Evolutionary conservation across 352 stramenopile genomes (phyloP).

Genomic region (Phytophthora cactorum): DNA sequence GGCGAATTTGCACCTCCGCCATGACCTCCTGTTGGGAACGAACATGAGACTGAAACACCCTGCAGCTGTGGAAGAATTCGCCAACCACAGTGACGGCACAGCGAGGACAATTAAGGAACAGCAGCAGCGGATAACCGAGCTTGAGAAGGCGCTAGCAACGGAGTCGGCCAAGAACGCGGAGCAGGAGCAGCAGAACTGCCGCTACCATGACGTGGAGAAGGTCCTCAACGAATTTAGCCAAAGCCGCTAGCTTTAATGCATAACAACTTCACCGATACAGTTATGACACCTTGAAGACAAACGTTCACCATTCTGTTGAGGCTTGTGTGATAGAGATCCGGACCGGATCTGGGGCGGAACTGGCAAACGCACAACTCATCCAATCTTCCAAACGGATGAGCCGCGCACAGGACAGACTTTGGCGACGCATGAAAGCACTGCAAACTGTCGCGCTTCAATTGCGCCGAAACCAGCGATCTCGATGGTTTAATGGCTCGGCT

Average conservation of each 20-base stretch:
- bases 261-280: too few species aligned
- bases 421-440: too few species aligned
- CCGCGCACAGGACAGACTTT: conserved; percentile 9
- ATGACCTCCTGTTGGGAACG: conserved; percentile 13
- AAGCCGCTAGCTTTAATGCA: not conserved
- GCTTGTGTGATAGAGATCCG: conserved; percentile 21
- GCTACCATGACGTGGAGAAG: conserved; percentile 12
- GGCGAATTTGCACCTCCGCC: conserved; percentile 15
- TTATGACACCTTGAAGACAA: not conserved
- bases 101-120: conserved; percentile 10
- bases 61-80: not conserved
- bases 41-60: conserved; percentile 3
- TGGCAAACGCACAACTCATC: conserved; percentile 26
- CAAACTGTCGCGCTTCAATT: conserved; percentile 2
- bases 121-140: conserved; percentile 16
- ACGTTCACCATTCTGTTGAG: conserved; percentile 1
- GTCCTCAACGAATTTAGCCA: conserved; percentile 16
- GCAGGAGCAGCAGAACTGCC: conserved; percentile 13
- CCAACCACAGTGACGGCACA: not conserved
- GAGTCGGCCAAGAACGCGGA: conserved; percentile 8
- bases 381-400: conserved; percentile 32
- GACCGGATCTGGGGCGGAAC: conserved; percentile 8
- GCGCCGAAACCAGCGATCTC: not conserved
- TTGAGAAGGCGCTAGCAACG: conserved; percentile 19
- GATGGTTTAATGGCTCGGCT: not conserved